Conservation (phyloP, 2,329 filamentous ascomycete genomes). For the Achaetomium macrosporum region DNA sequence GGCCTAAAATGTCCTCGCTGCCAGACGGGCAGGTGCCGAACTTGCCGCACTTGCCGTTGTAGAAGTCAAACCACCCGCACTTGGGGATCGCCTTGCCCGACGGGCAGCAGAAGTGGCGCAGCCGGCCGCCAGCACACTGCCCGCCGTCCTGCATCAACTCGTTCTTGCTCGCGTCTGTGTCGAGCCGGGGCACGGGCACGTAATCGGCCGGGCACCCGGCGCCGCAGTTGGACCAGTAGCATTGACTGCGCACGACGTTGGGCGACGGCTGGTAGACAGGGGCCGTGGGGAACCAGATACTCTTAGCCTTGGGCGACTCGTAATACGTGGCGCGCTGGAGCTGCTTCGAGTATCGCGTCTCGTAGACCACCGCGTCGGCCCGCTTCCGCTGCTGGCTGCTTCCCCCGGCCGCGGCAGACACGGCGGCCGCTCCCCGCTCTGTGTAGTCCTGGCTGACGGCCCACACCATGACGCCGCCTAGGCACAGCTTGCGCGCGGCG, state of each 20-base stretch:
- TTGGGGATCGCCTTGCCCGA: background rate
- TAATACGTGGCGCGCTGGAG: background rate
- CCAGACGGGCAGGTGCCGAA: background rate
- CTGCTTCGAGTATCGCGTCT: background rate
- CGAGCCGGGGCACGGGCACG: background rate
- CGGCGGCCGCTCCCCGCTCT: background rate
- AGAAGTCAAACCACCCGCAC: background rate
- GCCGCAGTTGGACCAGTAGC: background rate
- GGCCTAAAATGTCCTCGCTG: background rate
- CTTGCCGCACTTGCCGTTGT: background rate
- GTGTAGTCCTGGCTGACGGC: constrained; percentile 5
- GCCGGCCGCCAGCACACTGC: background rate
- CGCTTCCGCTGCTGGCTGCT: background rate
- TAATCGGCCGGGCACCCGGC: background rate
- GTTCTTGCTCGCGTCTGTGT: background rate
- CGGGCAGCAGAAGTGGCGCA: background rate
- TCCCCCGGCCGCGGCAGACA: background rate
- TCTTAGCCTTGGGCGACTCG: background rate
- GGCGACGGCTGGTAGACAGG: background rate
- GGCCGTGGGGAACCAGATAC: background rate
- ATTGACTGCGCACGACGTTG: background rate
- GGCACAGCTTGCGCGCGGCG: no score
- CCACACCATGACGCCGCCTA: constrained; percentile 1
- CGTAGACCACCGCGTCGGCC: background rate
- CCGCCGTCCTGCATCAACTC: background rate